These are phyloP conservation scores for Euphorbia neoarborescens DNA, from an alignment of 441 rosid species.

Conservation along the genomic window DNA sequence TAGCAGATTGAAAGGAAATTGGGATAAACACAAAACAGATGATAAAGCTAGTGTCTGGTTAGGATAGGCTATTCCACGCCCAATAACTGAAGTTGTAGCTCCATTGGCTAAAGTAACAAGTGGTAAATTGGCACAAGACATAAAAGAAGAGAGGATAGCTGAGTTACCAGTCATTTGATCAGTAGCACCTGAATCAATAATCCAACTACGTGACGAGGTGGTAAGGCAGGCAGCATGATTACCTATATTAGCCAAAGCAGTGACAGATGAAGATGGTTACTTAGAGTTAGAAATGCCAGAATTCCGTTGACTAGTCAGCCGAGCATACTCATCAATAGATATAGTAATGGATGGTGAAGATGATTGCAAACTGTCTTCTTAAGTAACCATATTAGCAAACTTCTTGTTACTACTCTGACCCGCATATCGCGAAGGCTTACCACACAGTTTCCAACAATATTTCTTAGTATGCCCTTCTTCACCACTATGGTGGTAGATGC, in stretches of 20 bases:
- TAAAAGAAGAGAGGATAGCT: background rate
- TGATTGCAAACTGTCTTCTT: no score
- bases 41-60: no score
- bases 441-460: background rate
- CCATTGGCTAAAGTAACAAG: no score
- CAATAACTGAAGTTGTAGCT: no score
- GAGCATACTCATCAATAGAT: background rate
- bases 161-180: background rate
- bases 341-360: background rate
- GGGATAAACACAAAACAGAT: no score
- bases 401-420: background rate
- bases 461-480: background rate
- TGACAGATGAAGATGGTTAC: background rate
- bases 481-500: background rate
- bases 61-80: no score
- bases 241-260: background rate
- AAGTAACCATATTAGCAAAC: background rate
- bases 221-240: background rate
- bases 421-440: background rate
- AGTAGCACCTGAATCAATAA: background rate
- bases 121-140: background rate
- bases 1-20: no score
- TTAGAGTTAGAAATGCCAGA: background rate
- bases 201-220: background rate
- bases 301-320: background rate